Conservation (phyloP, 176 grass and related monocot genomes). For the Triticum urartu region DNA sequence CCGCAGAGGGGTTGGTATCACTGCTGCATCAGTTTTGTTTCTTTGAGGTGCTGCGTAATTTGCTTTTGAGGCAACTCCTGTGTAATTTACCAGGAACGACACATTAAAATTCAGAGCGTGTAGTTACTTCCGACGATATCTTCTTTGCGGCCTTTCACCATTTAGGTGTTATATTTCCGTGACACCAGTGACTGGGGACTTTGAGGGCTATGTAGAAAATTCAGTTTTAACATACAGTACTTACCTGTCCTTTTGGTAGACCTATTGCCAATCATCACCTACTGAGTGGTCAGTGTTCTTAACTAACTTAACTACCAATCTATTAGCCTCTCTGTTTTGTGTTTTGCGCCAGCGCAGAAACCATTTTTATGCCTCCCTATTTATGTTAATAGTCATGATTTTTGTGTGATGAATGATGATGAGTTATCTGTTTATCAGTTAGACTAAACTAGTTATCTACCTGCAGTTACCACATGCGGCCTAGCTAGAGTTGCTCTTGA, state of each 20-base stretch:
- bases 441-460: constrained; percentile 31
- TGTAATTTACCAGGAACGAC: neutral
- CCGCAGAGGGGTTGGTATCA: neutral
- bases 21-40: neutral
- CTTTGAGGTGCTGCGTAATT: neutral
- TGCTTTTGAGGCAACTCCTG: neutral
- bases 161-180: neutral
- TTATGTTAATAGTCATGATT: constrained; percentile 13
- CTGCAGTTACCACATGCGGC: constrained; percentile 82
- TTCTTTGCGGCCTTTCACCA: constrained; percentile 1
- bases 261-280: neutral
- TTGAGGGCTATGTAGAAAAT: neutral
- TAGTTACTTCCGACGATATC: neutral
- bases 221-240: neutral
- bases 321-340: neutral
- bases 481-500: constrained; percentile 80
- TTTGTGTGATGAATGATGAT: neutral
- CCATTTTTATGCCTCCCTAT: constrained; percentile 8
- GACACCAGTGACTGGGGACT: neutral
- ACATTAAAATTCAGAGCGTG: neutral
- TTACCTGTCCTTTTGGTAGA: neutral
- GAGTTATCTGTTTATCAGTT: neutral
- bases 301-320: neutral
- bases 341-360: neutral
- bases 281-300: neutral